These are phyloP conservation scores for Colletotrichum navitas DNA, from an alignment of 2,329 filamentous ascomycete species.

Conservation along the genomic window DNA sequence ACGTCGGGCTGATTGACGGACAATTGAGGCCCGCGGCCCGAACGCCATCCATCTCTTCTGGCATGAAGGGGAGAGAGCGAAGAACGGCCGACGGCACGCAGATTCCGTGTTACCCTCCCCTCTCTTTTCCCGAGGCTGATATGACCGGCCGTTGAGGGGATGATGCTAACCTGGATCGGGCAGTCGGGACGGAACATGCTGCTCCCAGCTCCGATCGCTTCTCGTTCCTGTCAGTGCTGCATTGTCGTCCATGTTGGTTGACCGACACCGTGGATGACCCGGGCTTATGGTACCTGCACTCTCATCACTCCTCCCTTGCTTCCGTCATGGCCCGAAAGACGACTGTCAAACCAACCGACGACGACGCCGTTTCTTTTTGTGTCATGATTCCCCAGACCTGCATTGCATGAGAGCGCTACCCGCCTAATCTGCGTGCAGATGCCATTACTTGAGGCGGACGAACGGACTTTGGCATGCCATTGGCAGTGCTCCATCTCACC, in stretches of 20 bases:
- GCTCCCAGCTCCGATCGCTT: slow-evolving; percentile 26
- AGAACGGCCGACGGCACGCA: slow-evolving; percentile 25
- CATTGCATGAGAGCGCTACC: background rate
- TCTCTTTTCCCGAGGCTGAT: slow-evolving; percentile 19
- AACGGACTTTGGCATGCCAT: background rate
- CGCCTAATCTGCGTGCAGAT: background rate
- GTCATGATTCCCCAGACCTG: background rate
- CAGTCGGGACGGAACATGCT: slow-evolving; percentile 17
- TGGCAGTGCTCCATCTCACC: background rate
- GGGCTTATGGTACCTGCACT: slow-evolving; percentile 16
- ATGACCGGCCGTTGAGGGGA: background rate
- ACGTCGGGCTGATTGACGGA: slow-evolving; percentile 8
- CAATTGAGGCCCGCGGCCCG: slow-evolving; percentile 11
- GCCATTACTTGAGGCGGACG: background rate
- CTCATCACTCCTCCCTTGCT: background rate
- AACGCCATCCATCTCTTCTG: slow-evolving; percentile 11
- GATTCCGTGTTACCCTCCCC: slow-evolving; percentile 28
- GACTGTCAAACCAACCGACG: background rate
- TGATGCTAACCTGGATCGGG: slow-evolving; percentile 24
- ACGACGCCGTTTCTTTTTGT: background rate
- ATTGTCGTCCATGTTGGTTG: background rate
- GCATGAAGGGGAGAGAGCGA: background rate
- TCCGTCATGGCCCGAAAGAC: background rate
- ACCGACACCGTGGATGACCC: slow-evolving; percentile 7
- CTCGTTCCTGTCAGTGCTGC: slow-evolving; percentile 15